Base-by-base conservation (phyloP, 169 alveolate species). In the Plasmodium yoelii region DNA sequence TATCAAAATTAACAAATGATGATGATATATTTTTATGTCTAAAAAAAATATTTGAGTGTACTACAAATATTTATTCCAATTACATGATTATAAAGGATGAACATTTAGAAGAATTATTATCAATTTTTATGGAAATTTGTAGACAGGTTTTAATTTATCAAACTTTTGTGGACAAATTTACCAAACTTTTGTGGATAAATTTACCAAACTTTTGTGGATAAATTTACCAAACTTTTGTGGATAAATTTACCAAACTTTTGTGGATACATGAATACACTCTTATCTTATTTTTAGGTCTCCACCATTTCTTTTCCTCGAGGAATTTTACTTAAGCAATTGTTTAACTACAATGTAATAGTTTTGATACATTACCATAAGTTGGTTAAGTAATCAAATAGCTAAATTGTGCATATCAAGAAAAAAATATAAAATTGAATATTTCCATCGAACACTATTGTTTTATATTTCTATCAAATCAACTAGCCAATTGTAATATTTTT, bases 91-190 rank as follows among this genome's bases (percentile, higher is more conserved):
- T 82, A 57, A 64, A 68, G 26, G 46, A 82, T 49, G 90, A 68
- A 1, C 68, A 42, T 55, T 34, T 69, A 12, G 72, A 68, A 26
- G 90, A 82, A 9, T 28, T 82, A 4, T 18, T 82, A 26, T 53
- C 34, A 42, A 55, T 82, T 67, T 82, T 67, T 34, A 82, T 69
- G 86, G 90, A 82, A 60, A 12, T 82, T 8, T 82, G 90, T 49
- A 82, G 90, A 28, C 90, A 82, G 90, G 90, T 82, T 53, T 28
- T n/a, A n/a, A n/a, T n/a, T n/a, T n/a, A n/a, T n/a, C n/a, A n/a
- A n/a, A n/a, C n/a, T n/a, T n/a, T n/a, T n/a, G n/a, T n/a, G n/a
- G n/a, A n/a, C n/a, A n/a, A n/a, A n/a, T n/a, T n/a, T n/a, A n/a
- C n/a, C n/a, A n/a, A n/a, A n/a, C n/a, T n/a, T n/a, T n/a, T n/a